A percentile compares a stretch with the other conserved stretches of the same genome.
Conservation (phyloP, 495 filamentous ascomycete genomes). For the Chaetomium tenue region DNA sequence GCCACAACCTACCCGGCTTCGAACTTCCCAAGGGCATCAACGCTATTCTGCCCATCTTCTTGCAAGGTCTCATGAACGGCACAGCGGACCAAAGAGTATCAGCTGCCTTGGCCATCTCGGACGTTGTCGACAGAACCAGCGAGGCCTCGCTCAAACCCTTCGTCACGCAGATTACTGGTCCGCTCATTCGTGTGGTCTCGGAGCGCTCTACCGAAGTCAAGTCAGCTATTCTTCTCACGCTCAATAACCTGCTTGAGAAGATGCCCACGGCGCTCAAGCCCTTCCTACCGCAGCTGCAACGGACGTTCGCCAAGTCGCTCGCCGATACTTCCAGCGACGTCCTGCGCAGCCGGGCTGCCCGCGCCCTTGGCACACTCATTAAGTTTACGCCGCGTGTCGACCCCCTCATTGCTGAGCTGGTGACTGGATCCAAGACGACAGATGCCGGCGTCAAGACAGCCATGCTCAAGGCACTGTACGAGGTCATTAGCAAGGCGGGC, state of each 20-base stretch:
- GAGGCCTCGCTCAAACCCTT: conserved; percentile 83
- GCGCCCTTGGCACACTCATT: conserved; percentile 92
- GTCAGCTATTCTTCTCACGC: conserved; percentile 85
- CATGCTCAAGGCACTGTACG: conserved; percentile 95
- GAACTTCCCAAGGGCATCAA: conserved; percentile 95
- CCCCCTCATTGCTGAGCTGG: conserved; percentile 78
- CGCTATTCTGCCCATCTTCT: conserved; percentile 91
- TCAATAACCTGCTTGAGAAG: conserved; percentile 95
- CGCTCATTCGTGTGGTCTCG: conserved; percentile 93
- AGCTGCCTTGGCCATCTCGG: conserved; percentile 88
- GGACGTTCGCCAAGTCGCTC: conserved; percentile 93
- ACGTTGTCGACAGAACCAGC: conserved; percentile 88
- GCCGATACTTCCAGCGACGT: conserved; percentile 91
- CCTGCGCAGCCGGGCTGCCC: conserved; percentile 84
- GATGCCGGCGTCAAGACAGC: conserved; percentile 89
- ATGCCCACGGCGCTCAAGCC: conserved; percentile 94
- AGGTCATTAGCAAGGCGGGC: conserved; percentile 93
- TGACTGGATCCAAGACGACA: conserved; percentile 85
- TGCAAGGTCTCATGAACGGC: conserved; percentile 96
- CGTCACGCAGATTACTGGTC: conserved; percentile 96
- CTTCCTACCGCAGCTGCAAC: conserved; percentile 92
- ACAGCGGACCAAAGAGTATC: conserved; percentile 87
- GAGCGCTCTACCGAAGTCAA: conserved; percentile 94
- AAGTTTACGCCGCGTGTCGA: conserved; percentile 94
- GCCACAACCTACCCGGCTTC: conserved; percentile 83